Base-by-base conservation (phyloP, 2,329 filamentous ascomycete genomes). In the Aureobasidium sp. region DNA sequence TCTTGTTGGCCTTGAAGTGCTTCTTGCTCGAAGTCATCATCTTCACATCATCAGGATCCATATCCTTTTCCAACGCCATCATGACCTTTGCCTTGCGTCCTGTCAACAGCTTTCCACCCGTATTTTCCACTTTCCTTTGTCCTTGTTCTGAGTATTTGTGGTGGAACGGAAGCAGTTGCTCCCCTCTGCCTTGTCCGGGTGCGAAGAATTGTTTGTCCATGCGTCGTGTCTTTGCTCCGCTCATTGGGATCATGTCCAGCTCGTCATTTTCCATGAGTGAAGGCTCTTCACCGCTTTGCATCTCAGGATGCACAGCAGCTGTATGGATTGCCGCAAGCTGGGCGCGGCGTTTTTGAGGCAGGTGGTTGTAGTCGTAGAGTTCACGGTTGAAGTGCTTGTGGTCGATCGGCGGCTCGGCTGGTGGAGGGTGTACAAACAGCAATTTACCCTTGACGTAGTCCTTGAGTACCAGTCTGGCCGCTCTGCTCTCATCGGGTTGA, bases 371-470 rank as follows among this genome's bases (percentile, higher is more conserved):
- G 63, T 95, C 86, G 70, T 97, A 97, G 4, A 97, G 81, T 55
- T 94, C 90, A 45, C 77, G 75, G 71, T 98, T 98, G 77, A 97
- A 98, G 51, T 85, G 80, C 44, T 74, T 72, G 0, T 81, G 74
- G 61, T 96, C 86, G 34, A 86, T 80, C 2, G 74, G 69, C 6
- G 76, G 72, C 25, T 84, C 79, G 4, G 73, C 73, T 0, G 90
- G 90, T 0, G 93, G 93, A 4, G 93, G 90, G 63, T 91, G 85
- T 60, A 90, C 93, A 73, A 86, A 97, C 5, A 97, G 79, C 0
- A 98, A 79, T 72, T 96, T 97, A 58, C 93, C 93, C 66, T 86
- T 95, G 61, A 98, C 93, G 64, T 97, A 98, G 72, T 98, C 93
- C 68, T 98, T 98, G 22, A 98, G 79, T 14, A 98, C 79, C 61